Conservation (phyloP, 768 basidiomycete species). For the Rickenella mellea region DNA sequence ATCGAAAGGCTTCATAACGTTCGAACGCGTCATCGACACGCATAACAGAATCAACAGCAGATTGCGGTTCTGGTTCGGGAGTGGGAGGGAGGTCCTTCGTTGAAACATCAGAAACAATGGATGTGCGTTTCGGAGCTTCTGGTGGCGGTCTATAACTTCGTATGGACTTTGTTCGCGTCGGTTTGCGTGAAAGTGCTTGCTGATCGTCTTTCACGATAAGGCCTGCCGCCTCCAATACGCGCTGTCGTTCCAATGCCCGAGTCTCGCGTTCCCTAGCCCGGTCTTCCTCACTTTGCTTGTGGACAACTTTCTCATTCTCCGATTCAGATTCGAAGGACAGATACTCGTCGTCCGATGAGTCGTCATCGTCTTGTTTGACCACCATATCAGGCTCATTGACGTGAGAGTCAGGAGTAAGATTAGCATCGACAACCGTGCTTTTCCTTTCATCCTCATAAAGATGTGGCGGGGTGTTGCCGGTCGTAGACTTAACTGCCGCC, state of each 20-base stretch:
- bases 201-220: conserved; percentile 63
- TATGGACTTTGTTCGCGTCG: conserved; percentile 20
- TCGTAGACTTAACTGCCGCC: neutral
- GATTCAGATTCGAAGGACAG: conserved; percentile 33
- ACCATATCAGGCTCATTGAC: conserved; percentile 18
- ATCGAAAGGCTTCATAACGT: conserved; percentile 78
- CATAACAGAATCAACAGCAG: conserved; percentile 27
- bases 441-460: too few species aligned
- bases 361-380: conserved; percentile 23
- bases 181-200: conserved; percentile 37
- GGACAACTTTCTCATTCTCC: conserved; percentile 24
- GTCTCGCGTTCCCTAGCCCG: conserved; percentile 44
- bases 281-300: conserved; percentile 27
- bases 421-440: neutral
- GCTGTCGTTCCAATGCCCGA: conserved; percentile 65
- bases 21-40: conserved; percentile 80
- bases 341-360: conserved; percentile 30
- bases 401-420: conserved; percentile 5
- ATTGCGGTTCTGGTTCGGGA: conserved; percentile 13
- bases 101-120: conserved; percentile 16
- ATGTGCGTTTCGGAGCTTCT: conserved; percentile 31
- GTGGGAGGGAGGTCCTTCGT: conserved; percentile 52
- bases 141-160: conserved; percentile 37
- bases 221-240: conserved; percentile 85
- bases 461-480: neutral